Percentiles rank a stretch among this genome's conserved stretches.
Conservation (phyloP, 345 rosid species). For the Capsella bursapastoris region DNA sequence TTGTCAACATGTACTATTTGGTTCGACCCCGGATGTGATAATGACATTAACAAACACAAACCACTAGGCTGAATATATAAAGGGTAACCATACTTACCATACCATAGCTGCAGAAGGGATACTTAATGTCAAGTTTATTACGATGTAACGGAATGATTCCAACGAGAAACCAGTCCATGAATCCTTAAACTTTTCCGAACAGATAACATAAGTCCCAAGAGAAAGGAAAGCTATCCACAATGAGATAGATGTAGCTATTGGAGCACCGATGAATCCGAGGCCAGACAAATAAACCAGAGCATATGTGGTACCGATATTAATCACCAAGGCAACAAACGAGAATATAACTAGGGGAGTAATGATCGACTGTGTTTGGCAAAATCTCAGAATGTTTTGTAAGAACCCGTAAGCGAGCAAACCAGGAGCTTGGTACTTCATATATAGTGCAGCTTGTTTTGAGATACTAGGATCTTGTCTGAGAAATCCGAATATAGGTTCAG, state of each 20-base stretch:
- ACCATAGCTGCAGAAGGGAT: conserved; percentile 79
- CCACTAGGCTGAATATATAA: too few relatives aligned
- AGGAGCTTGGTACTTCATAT: conserved; percentile 61
- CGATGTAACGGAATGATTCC: conserved; percentile 47
- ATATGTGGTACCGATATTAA: conserved; percentile 59
- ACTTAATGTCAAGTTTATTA: conserved; percentile 53
- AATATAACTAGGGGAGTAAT: conserved; percentile 51
- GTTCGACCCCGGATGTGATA: neutral
- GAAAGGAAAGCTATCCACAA: conserved; percentile 58
- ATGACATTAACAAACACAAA: neutral
- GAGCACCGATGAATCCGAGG: conserved; percentile 70
- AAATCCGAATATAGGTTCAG: conserved; percentile 52
- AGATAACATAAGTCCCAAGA: conserved; percentile 51
- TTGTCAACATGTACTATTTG: neutral
- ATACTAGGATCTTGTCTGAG: conserved; percentile 66
- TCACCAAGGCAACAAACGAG: conserved; percentile 49
- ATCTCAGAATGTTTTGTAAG: conserved; percentile 71
- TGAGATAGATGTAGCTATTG: conserved; percentile 74
- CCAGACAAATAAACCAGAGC: conserved; percentile 49
- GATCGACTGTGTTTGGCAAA: conserved; percentile 76
- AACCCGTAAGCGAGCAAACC: conserved; percentile 67
- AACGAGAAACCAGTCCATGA: conserved; percentile 70
- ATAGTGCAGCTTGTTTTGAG: conserved; percentile 59
- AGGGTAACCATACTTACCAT: conserved; percentile 51
- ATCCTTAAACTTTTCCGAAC: conserved; percentile 47